Evolutionary conservation across 352 stramenopile genomes (phyloP).

Genomic region (Globisporangium radiosum): DNA sequence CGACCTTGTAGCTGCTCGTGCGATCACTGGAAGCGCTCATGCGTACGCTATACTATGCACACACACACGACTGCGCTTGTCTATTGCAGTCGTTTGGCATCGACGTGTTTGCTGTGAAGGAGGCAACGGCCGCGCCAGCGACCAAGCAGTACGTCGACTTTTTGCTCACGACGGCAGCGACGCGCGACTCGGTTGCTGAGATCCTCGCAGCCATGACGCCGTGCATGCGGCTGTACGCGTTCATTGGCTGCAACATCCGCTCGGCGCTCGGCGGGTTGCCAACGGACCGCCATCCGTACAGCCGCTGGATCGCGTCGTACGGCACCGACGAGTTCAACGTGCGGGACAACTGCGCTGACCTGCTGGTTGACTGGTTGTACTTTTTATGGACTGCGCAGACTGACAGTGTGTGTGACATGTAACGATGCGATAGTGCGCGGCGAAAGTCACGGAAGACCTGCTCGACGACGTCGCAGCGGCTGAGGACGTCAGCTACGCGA

Average conservation of each 20-base stretch:
- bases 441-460: conserved; percentile 23
- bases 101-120: conserved; percentile 25
- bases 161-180: conserved; percentile 33
- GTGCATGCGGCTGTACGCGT: conserved; percentile 44
- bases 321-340: conserved; percentile 31
- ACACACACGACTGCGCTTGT: no score
- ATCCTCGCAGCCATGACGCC: conserved; percentile 53
- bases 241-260: conserved; percentile 29
- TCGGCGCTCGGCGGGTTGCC: conserved; percentile 7
- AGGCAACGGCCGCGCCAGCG: conserved; percentile 20
- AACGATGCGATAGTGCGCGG: conserved; percentile 10
- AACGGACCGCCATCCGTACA: conserved; percentile 19
- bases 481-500: conserved; percentile 18
- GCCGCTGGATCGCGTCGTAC: conserved; percentile 46
- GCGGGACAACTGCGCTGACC: not conserved
- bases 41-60: not conserved
- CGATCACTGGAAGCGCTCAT: no score
- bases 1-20: no score
- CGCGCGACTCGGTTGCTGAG: conserved; percentile 19
- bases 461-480: conserved; percentile 25
- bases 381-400: not conserved
- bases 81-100: conserved; percentile 29
- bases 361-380: not conserved
- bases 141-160: conserved; percentile 45
- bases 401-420: not conserved